A percentile compares a stretch with the other conserved stretches of the same genome.
These are phyloP conservation scores for Ceratobasidium sp. DNA, from an alignment of 1,284 basidiomycete species.

Conservation along the genomic window DNA sequence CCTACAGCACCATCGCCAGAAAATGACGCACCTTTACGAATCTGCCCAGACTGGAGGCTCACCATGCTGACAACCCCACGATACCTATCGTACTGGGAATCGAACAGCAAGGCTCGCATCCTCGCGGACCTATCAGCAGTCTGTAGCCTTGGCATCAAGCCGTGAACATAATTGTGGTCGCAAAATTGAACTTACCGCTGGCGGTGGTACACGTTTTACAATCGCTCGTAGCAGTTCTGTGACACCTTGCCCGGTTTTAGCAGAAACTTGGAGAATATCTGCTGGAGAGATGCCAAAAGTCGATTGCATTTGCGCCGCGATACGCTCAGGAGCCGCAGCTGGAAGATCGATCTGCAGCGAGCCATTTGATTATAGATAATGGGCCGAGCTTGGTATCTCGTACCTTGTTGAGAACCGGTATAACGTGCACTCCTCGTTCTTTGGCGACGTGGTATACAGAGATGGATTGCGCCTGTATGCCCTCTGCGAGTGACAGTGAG, in stretches of 20 bases:
- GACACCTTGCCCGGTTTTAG: slow-evolving; percentile 81
- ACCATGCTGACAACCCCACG: slow-evolving; percentile 95
- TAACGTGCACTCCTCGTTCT: slow-evolving; percentile 84
- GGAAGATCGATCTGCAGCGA: slow-evolving; percentile 81
- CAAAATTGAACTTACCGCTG: slow-evolving; percentile 61
- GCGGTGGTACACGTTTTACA: slow-evolving; percentile 84
- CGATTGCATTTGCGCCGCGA: slow-evolving; percentile 81
- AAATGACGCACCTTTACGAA: slow-evolving; percentile 60
- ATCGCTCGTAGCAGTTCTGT: slow-evolving; percentile 82
- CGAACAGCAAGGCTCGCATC: slow-evolving; percentile 90
- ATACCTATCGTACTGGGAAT: slow-evolving; percentile 96
- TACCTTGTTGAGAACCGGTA: slow-evolving; percentile 96
- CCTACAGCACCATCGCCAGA: not conserved
- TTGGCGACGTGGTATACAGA: slow-evolving; percentile 92
- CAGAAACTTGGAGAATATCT: slow-evolving; percentile 83
- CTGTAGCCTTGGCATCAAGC: slow-evolving; percentile 45
- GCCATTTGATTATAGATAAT: slow-evolving; percentile 42
- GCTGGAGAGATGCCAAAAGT: slow-evolving; percentile 81
- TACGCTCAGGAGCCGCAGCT: slow-evolving; percentile 82
- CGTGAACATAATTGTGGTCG: too few species aligned
- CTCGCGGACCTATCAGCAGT: not conserved
- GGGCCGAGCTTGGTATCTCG: slow-evolving; percentile 47
- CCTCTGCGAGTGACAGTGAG: slow-evolving; percentile 61
- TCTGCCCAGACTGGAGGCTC: slow-evolving; percentile 69
- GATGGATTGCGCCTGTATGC: slow-evolving; percentile 97